A percentile compares a stretch with the other conserved stretches of the same genome.
Conservation (phyloP, 805 yeast genomes). For the Cyberlindnera japonica region DNA sequence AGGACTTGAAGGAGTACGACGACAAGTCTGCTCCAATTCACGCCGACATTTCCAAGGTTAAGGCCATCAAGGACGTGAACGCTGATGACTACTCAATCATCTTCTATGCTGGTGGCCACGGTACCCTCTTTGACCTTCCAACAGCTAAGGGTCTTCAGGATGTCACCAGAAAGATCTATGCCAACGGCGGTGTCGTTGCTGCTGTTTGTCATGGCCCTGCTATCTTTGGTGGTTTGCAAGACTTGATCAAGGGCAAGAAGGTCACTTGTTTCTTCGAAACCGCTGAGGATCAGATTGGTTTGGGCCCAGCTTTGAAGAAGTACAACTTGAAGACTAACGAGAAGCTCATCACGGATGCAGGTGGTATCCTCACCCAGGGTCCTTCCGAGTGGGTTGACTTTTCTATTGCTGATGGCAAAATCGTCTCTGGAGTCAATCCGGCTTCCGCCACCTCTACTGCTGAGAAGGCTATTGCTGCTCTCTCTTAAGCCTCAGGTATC, state of each 20-base stretch:
- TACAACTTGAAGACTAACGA: constrained; percentile 35
- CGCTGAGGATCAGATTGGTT: constrained; percentile 40
- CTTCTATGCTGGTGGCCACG: constrained; percentile 69
- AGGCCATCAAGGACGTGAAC: constrained; percentile 46
- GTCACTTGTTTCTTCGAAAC: constrained; percentile 58
- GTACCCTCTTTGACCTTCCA: constrained; percentile 55
- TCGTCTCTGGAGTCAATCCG: constrained; percentile 68
- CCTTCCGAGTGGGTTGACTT: constrained; percentile 49
- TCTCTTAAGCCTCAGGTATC: no score
- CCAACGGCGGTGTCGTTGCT: constrained; percentile 50
- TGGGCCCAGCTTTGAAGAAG: constrained; percentile 9
- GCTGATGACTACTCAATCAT: constrained; percentile 49
- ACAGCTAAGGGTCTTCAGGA: constrained; percentile 43
- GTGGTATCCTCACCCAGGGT: constrained; percentile 46
- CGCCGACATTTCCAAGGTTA: constrained; percentile 36
- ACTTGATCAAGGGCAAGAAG: constrained; percentile 48
- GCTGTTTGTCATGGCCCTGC: constrained; percentile 74
- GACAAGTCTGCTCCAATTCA: constrained; percentile 39
- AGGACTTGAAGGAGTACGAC: constrained; percentile 39
- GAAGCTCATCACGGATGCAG: constrained; percentile 34
- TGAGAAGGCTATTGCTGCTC: constrained; percentile 31
- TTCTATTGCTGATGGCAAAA: constrained; percentile 49
- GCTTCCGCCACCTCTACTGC: constrained; percentile 52
- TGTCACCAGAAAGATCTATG: constrained; percentile 44
- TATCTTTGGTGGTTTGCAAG: constrained; percentile 46